Evolutionary conservation across 2,329 filamentous ascomycete species (phyloP), one percentile per base, ranked within the genome.

Genomic region (Phialophora expanda): DNA sequence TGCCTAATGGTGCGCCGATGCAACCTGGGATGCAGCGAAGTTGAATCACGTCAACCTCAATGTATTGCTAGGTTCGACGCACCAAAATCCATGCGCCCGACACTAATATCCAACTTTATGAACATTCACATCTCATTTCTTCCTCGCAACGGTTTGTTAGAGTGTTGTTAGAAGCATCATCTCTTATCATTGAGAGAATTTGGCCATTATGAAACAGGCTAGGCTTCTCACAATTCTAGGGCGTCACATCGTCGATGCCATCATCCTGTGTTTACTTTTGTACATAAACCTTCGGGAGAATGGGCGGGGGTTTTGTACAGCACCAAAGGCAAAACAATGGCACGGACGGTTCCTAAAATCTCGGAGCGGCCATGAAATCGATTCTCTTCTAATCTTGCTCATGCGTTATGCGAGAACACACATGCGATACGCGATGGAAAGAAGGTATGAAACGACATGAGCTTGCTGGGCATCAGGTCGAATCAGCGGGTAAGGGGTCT

Each of bases 1-100:
- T 81, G 78, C 79, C 77, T 60, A 72, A 70, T 50, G 70, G 71
- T 6, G 62, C 67, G 14, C 62, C 64, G 17, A 70, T 73, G 69
- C 72, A 73, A 63, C 61, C 70, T 57, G 68, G 62, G 32, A 72
- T 73, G 70, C 71, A 73, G 56, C 57, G 71, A 54, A 66, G 70
- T 50, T 71, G 61, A 66, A 53, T 8, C 24, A 22, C 22, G 14
- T 7, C 22, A 50, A 14, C n/a, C 22, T 26, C 41, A 22, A 22
- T 65, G 62, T 34, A 48, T 34, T 51, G 32, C 32, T 24, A 20
- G 32, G 48, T 26, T 22, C 26, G 34, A n/a, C 28, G 41, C 24
- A 38, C 38, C 24, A 32, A 50, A 44, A 50, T 14, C 12, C 12
- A 14, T 32, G 46, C 58, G 44, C 8, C 38, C n/a, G 28, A 50